Base-by-base conservation (phyloP, 2,329 filamentous ascomycete species). In the Aspergillus aculeatus region DNA sequence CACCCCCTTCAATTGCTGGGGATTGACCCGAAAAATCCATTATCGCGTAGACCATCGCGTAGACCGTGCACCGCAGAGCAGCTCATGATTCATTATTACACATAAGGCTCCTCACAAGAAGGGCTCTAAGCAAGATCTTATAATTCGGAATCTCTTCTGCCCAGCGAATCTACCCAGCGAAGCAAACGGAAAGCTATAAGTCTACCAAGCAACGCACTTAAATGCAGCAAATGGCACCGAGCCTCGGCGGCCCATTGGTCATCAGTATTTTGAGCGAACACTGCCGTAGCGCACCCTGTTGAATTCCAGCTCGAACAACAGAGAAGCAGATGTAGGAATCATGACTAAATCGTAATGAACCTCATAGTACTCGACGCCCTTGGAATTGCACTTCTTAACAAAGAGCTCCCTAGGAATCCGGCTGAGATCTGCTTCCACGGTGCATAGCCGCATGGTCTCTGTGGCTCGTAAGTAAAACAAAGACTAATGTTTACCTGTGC, bases 271-370 rank as follows among this genome's bases (percentile, higher is more conserved):
- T 9, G 65, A 58, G 24, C 56, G 58, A 1, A 70, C 67, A 5
- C 54, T 67, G 2, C 69, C 68, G 23, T 70, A 71, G 1, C 63
- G 63, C 2, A 66, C 60, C 0, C 64, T 65, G 19, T 72, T 68
- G 24, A 72, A 69, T 23, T 71, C 58, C 11, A 69, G 50, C 1
- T 71, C 59, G 24, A 71, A 69, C 1, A 68, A 14, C 12, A 35
- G 32, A 4, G 64, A 68, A 2, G 67, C 66, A 1, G 69, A 72
- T 2, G 53, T 58, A 1, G 68, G 64, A 0, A 64, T 69, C 16
- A 72, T 48, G 23, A 58, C 55, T 16, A 72, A 23, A 0, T 62
- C 7, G 14, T 11, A 66, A 0, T 0, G 0, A 7, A 73, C 29
- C 0, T 31, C 5, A 44, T 63, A 70, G 14, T 65, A 72, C 5